These are phyloP conservation scores for Picea abies DNA, from an alignment of 83 land plant species.

Conservation along the genomic window DNA sequence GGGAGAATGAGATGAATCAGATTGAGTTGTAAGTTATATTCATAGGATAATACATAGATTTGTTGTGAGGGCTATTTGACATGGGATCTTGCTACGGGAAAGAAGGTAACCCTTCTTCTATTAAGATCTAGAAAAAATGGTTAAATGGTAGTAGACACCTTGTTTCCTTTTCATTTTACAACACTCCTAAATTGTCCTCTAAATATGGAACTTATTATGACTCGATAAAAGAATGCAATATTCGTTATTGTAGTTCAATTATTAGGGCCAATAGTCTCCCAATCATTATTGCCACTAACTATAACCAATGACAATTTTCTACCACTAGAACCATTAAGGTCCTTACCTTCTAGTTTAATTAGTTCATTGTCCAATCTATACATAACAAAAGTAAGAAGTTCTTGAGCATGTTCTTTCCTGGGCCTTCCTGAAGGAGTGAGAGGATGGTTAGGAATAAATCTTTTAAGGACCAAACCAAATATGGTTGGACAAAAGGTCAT, in stretches of 20 bases:
- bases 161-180: slow-evolving; percentile 83
- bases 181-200: slow-evolving; percentile 87
- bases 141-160: too few species aligned
- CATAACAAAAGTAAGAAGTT: slow-evolving; percentile 86
- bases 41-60: too few species aligned
- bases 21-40: too few species aligned
- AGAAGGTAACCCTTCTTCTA: too few species aligned
- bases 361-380: slow-evolving; percentile 93
- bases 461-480: slow-evolving; percentile 84
- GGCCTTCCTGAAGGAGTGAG: slow-evolving; percentile 56
- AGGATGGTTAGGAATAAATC: slow-evolving; percentile 80
- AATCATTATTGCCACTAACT: slow-evolving; percentile 44
- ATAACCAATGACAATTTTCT: slow-evolving; percentile 27
- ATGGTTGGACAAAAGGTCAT: slow-evolving; percentile 76
- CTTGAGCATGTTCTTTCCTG: slow-evolving; percentile 98
- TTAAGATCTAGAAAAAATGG: too few species aligned
- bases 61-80: too few species aligned
- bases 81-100: too few species aligned
- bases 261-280: slow-evolving; percentile 71
- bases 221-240: slow-evolving; percentile 70
- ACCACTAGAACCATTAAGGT: slow-evolving; percentile 18
- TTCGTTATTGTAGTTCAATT: slow-evolving; percentile 82
- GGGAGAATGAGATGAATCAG: too few species aligned
- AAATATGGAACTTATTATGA: slow-evolving; percentile 80
- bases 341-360: slow-evolving; percentile 61